Base-by-base conservation (phyloP, 2,329 filamentous ascomycete genomes). In the Amauroascus niger region DNA sequence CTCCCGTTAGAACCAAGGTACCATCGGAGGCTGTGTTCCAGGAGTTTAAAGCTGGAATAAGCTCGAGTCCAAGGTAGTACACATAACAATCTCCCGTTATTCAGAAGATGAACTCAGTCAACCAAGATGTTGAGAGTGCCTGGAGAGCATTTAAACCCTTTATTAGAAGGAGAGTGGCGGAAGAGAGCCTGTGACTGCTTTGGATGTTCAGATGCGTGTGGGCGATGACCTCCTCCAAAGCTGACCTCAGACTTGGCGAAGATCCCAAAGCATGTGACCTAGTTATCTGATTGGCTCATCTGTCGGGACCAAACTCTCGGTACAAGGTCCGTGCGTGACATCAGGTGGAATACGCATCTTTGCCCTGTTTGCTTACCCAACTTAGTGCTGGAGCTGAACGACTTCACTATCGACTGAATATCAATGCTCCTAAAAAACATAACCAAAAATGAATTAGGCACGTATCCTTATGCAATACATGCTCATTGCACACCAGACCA, bases 1-100 rank as follows among this genome's bases (percentile, higher is more conserved):
- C 37, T 43, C 48, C 13, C 18, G 18, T 13, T 8, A 20, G 37
- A 50, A 50, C 48, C 48, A 50, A 43, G 48, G 35, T 41, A 50
- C 48, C n/a, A 43, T 6, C 39, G n/a, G 37, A 50, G 24, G 48
- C 14, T 40, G 35, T 26, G 37, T 35, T 48, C 41, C 24, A 6
- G 16, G 28, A 50, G 6, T 30, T 18, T 16, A 39, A 18, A 39
- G 30, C 26, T 43, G 35, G 37, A 32, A 16, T 2, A 41, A 41
- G 6, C 24, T 32, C 14, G 16, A 40, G 24, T 50, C 43, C 22
- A 5, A 16, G 18, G 22, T 7, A 26, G 32, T 32, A 41, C 26
- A 33, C 37, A 50, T 50, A 14, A 33, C 33, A n/a, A n/a, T n/a
- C n/a, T n/a, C 22, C 9, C 24, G 28, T 14, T 18, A 11, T 18